Evolutionary conservation across 805 yeast species (phyloP).

Genomic region (Debaryomyces maramus): DNA sequence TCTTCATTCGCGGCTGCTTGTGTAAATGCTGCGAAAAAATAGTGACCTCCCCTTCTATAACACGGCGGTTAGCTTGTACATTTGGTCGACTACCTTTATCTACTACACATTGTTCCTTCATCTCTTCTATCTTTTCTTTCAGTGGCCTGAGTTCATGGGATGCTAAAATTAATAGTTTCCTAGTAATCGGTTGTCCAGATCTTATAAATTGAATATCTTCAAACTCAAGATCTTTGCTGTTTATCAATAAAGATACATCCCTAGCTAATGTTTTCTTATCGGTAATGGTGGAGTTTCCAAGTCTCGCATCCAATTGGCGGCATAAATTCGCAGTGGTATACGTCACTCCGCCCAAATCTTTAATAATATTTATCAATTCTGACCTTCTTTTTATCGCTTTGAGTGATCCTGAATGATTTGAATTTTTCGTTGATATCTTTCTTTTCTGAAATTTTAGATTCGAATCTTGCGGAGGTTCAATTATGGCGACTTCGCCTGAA

Average conservation of each 20-base stretch:
- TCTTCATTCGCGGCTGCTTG: conserved; percentile 6
- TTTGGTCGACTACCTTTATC: conserved; percentile 22
- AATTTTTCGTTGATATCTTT: neutral
- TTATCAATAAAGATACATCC: conserved; percentile 32
- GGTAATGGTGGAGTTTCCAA: conserved; percentile 29
- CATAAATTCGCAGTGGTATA: conserved; percentile 34
- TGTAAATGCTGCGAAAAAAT: conserved; percentile 11
- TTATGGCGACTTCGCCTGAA: no score
- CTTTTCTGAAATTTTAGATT: neutral
- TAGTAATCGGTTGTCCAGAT: conserved; percentile 27
- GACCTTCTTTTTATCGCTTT: conserved; percentile 32
- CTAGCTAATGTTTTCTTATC: conserved; percentile 42
- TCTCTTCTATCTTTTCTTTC: conserved; percentile 26
- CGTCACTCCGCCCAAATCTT: conserved; percentile 39
- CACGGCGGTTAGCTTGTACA: conserved; percentile 16
- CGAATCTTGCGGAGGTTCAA: neutral
- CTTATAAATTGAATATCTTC: conserved; percentile 23
- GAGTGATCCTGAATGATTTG: conserved; percentile 18
- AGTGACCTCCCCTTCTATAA: conserved; percentile 31
- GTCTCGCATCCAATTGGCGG: conserved; percentile 29
- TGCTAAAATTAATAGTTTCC: conserved; percentile 32
- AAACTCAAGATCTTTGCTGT: conserved; percentile 20
- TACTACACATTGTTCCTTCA: conserved; percentile 23
- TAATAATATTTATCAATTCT: conserved; percentile 29
- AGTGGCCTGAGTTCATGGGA: conserved; percentile 30